A percentile compares a stretch with the other conserved stretches of the same genome.
phyloP scores from a whole-genome alignment of 2,329 filamentous ascomycete species.

The Arachnopeziza araneosa region DNA sequence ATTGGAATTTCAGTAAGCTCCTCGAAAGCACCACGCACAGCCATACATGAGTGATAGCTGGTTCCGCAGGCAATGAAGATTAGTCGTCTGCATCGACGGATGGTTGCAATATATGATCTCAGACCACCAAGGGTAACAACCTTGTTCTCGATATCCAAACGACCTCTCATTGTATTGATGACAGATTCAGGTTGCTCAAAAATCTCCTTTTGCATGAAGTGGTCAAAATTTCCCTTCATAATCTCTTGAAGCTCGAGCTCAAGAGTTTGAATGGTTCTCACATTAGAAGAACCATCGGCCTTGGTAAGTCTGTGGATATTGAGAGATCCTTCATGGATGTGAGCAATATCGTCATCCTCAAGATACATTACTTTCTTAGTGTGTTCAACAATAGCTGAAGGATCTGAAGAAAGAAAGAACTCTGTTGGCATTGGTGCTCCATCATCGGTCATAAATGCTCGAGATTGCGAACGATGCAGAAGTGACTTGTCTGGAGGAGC shows the following conservation, averaged over 20 bases:
- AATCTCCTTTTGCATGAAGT: constrained; percentile 99
- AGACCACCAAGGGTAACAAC: constrained; percentile 92
- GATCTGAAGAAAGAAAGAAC: constrained; percentile 98
- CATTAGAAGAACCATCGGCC: constrained; percentile 93
- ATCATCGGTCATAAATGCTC: constrained; percentile 97
- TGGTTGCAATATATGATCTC: constrained; percentile 92
- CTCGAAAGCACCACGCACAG: constrained; percentile 94
- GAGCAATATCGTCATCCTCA: constrained; percentile 98
- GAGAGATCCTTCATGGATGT: constrained; percentile 97
- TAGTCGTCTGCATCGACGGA: constrained; percentile 91
- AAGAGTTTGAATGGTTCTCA: constrained; percentile 95
- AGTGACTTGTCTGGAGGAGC: constrained; percentile 96
- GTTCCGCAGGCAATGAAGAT: constrained; percentile 99
- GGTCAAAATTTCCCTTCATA: constrained; percentile 99
- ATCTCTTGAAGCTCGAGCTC: constrained; percentile 99
- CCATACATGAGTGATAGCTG: constrained; percentile 99
- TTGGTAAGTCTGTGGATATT: constrained; percentile 99
- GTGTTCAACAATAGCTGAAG: constrained; percentile 97
- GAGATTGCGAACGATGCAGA: constrained; percentile 95
- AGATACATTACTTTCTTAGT: constrained; percentile 99
- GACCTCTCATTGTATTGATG: constrained; percentile 99
- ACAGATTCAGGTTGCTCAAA: constrained; percentile 99
- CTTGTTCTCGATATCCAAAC: constrained; percentile 89
- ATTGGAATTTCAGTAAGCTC: constrained; percentile 98
- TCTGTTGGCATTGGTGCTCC: constrained; percentile 96